phyloP scores from a whole-genome alignment of 2,329 filamentous ascomycete species.

The Berkeleyomyces rouxiae region DNA sequence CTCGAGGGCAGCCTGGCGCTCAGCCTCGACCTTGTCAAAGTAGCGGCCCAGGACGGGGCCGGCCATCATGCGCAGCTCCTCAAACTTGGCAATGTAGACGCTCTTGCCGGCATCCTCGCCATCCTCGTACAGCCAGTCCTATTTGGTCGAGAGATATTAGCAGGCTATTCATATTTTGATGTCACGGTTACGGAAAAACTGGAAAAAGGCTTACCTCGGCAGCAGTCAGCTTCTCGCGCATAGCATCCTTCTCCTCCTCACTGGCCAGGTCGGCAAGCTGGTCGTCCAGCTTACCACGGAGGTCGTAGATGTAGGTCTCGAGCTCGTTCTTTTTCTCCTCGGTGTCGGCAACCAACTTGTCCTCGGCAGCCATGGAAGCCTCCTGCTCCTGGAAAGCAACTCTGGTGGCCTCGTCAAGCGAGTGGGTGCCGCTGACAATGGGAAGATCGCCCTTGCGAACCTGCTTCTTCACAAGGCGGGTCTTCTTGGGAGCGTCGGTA shows the following conservation, averaged over 20 bases:
- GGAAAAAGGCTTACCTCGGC: slow-evolving; percentile 55
- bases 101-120: slow-evolving; percentile 90
- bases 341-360: slow-evolving; percentile 95
- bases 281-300: slow-evolving; percentile 88
- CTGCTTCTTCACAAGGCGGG: slow-evolving; percentile 97
- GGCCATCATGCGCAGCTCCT: slow-evolving; percentile 80
- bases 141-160: slow-evolving; percentile 6
- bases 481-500: slow-evolving; percentile 47
- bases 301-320: slow-evolving; percentile 91
- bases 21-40: slow-evolving; percentile 83
- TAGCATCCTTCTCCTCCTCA: slow-evolving; percentile 80
- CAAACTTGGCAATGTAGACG: slow-evolving; percentile 84
- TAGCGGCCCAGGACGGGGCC: slow-evolving; percentile 87
- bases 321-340: slow-evolving; percentile 99
- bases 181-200: background rate
- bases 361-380: slow-evolving; percentile 83
- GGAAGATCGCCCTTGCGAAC: slow-evolving; percentile 92
- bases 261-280: slow-evolving; percentile 75
- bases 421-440: slow-evolving; percentile 65
- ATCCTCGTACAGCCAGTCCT: slow-evolving; percentile 98
- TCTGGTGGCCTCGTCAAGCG: slow-evolving; percentile 55
- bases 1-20: slow-evolving; percentile 64
- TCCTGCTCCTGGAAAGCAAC: slow-evolving; percentile 63
- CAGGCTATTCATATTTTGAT: background rate
- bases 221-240: slow-evolving; percentile 66